phyloP scores from a whole-genome alignment of 2,329 filamentous ascomycete genomes.

The Capronia americana region DNA sequence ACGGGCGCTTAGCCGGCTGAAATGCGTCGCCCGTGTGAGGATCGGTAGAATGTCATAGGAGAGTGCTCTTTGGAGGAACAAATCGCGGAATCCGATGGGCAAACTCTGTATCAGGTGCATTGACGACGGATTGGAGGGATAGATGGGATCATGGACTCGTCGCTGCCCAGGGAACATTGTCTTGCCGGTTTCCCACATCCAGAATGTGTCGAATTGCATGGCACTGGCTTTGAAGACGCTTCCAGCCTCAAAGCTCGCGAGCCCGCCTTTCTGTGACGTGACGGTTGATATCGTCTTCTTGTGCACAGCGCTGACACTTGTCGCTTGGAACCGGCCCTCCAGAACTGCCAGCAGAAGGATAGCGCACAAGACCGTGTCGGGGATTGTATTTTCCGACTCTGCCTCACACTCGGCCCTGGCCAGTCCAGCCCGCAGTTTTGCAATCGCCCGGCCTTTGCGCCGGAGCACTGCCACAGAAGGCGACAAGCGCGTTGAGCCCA shows the following conservation, averaged over 20 bases:
- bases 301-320: conserved; percentile 1
- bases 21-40: neutral
- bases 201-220: conserved; percentile 21
- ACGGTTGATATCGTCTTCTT: conserved; percentile 10
- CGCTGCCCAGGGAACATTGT: conserved; percentile 19
- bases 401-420: neutral
- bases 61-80: conserved; percentile 5
- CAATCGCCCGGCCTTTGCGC: conserved; percentile 15
- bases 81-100: conserved; percentile 6
- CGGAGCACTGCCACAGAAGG: conserved; percentile 10
- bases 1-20: neutral
- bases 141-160: conserved; percentile 1
- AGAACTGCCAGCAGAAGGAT: conserved; percentile 19
- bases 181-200: conserved; percentile 12
- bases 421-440: neutral
- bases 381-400: neutral
- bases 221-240: conserved; percentile 8
- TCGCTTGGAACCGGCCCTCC: neutral
- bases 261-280: conserved; percentile 7
- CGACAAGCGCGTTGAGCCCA: neutral
- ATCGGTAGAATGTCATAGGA: conserved; percentile 14
- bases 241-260: conserved; percentile 5
- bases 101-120: neutral
- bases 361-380: conserved; percentile 1
- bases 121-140: conserved; percentile 10